phyloP scores from a whole-genome alignment of 345 rosid species.

The Gossypioides kirkii region DNA sequence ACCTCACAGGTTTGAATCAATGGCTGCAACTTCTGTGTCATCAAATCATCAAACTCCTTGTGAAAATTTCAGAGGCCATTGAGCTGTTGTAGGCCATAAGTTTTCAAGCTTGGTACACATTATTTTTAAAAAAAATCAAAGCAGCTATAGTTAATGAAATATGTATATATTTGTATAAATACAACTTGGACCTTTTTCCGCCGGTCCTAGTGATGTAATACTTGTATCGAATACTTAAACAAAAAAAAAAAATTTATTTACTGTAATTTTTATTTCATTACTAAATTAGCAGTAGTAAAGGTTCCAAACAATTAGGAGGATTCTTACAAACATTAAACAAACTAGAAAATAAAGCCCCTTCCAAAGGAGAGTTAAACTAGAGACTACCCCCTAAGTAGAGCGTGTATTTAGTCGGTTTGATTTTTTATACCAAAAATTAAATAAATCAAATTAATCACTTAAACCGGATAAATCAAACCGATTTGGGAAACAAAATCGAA shows the following conservation, averaged over 20 bases:
- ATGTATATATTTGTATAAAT: constrained; percentile 4
- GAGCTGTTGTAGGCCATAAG: neutral
- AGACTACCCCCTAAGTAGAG: no score
- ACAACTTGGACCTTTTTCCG: constrained; percentile 15
- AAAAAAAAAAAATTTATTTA: constrained; percentile 16
- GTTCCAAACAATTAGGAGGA: no score
- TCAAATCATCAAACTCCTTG: constrained; percentile 10
- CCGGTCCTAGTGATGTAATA: constrained; percentile 10
- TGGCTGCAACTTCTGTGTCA: neutral
- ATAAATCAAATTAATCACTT: no score
- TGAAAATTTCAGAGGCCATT: neutral
- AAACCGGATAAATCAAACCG: no score
- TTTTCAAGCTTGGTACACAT: constrained; percentile 13
- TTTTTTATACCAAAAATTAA: no score
- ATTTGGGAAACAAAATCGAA: no score
- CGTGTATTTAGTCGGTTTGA: no score
- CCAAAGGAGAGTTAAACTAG: no score
- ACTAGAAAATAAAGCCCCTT: no score
- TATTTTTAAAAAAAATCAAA: constrained; percentile 14
- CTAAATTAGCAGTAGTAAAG: no score
- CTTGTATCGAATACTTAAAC: constrained; percentile 33
- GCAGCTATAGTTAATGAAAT: constrained; percentile 29
- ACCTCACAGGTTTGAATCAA: neutral
- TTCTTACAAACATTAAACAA: no score
- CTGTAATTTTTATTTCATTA: constrained; percentile 17